A percentile compares a stretch with the other conserved stretches of the same genome.
phyloP scores from a whole-genome alignment of 805 yeast genomes.

The Phaffomyces thermotolerans region DNA sequence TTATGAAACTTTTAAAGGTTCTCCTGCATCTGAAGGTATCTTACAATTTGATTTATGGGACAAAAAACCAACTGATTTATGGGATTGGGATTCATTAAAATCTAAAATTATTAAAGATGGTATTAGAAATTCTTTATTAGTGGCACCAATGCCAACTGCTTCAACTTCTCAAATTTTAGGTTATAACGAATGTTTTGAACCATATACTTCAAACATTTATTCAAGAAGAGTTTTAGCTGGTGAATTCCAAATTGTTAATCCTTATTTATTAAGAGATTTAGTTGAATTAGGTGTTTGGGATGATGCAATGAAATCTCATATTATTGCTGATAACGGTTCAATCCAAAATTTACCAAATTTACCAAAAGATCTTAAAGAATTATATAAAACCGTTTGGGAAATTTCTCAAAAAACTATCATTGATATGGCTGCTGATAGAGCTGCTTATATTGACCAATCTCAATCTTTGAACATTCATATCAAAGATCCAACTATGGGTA shows the following conservation, averaged over 20 bases:
- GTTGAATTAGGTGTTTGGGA: conserved; percentile 81
- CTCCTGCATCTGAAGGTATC: conserved; percentile 83
- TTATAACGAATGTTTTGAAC: conserved; percentile 93
- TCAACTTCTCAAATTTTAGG: conserved; percentile 95
- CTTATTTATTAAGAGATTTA: conserved; percentile 74
- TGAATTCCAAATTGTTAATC: conserved; percentile 89
- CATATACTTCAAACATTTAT: conserved; percentile 88
- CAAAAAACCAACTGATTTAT: conserved; percentile 64
- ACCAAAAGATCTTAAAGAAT: conserved; percentile 64
- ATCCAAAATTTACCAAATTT: conserved; percentile 67
- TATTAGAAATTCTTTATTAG: conserved; percentile 75
- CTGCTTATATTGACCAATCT: conserved; percentile 83
- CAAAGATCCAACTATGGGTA: conserved; percentile 86
- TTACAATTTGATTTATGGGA: conserved; percentile 88
- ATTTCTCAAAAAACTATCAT: conserved; percentile 77
- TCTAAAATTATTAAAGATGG: conserved; percentile 55
- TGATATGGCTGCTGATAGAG: conserved; percentile 80
- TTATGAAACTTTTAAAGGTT: conserved; percentile 69
- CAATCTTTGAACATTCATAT: conserved; percentile 86
- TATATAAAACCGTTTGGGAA: conserved; percentile 98
- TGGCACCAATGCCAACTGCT: conserved; percentile 98
- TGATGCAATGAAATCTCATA: conserved; percentile 66
- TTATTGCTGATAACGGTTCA: conserved; percentile 77
- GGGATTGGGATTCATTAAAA: conserved; percentile 81
- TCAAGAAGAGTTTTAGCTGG: conserved; percentile 88